These are phyloP conservation scores for Biscogniauxia marginata DNA, from an alignment of 2,329 filamentous ascomycete species.

Conservation along the genomic window DNA sequence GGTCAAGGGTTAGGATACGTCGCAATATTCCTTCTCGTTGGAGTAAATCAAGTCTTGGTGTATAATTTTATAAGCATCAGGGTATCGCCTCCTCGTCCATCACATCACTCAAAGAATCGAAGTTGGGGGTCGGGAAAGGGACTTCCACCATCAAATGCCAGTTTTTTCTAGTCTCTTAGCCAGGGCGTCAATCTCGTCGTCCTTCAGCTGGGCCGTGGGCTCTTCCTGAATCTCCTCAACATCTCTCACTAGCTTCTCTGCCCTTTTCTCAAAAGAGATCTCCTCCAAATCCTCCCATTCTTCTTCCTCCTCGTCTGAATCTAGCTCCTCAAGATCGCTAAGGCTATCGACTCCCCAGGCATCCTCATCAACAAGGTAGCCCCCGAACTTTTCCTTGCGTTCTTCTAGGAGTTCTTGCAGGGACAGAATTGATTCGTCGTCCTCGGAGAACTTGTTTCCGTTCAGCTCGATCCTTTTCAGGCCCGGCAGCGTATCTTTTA, in stretches of 20 bases:
- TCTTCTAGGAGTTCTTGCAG: conserved; percentile 71
- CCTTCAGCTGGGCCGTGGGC: conserved; percentile 67
- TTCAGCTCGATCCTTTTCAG: conserved; percentile 90
- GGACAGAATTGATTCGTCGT: conserved; percentile 68
- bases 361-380: conserved; percentile 69
- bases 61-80: not conserved
- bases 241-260: conserved; percentile 67
- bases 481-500: conserved; percentile 66
- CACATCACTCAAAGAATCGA: not conserved
- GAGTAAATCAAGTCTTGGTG: conserved; percentile 1
- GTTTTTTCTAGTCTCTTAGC: conserved; percentile 76
- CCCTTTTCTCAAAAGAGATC: conserved; percentile 58
- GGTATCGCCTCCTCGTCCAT: conserved; percentile 16
- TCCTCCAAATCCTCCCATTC: conserved; percentile 67
- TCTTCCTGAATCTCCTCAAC: conserved; percentile 72
- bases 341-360: conserved; percentile 84
- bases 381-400: conserved; percentile 72
- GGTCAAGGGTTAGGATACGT: too few relatives aligned
- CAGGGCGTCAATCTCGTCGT: conserved; percentile 78
- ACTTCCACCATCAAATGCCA: conserved; percentile 41
- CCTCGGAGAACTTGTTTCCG: conserved; percentile 90
- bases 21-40: conserved; percentile 1
- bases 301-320: conserved; percentile 67
- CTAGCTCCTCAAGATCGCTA: conserved; percentile 77
- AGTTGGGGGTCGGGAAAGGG: conserved; percentile 5